Percentiles rank a stretch among this genome's conserved stretches.
Evolutionary conservation across 495 filamentous ascomycete species (phyloP).

Genomic region (Penicillium pulvis): DNA sequence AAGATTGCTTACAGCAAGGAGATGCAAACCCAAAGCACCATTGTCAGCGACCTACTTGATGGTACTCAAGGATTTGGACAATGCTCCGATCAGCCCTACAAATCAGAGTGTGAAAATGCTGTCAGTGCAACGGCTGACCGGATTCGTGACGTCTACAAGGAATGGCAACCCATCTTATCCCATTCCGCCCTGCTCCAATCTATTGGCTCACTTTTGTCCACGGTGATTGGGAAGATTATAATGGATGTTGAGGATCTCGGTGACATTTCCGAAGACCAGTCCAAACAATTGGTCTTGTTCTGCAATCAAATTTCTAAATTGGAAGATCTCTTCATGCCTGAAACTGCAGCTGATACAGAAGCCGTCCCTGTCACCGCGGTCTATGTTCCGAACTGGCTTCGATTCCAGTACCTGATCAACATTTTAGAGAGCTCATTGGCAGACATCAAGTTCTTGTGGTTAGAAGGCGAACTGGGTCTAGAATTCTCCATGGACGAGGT

Average conservation of each 20-base stretch:
- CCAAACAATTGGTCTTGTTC: slow-evolving; percentile 71
- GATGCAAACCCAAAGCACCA: slow-evolving; percentile 80
- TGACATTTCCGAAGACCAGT: slow-evolving; percentile 86
- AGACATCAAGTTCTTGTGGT: slow-evolving; percentile 88
- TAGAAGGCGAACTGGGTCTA: slow-evolving; percentile 78
- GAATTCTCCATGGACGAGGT: slow-evolving; percentile 86
- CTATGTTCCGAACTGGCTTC: slow-evolving; percentile 82
- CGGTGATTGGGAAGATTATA: slow-evolving; percentile 77
- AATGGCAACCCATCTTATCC: slow-evolving; percentile 81
- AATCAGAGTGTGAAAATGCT: slow-evolving; percentile 68
- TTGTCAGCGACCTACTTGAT: slow-evolving; percentile 83
- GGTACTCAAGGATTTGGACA: slow-evolving; percentile 66
- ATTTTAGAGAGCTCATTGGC: slow-evolving; percentile 87
- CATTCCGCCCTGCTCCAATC: slow-evolving; percentile 82
- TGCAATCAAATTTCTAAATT: slow-evolving; percentile 71
- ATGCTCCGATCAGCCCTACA: slow-evolving; percentile 63
- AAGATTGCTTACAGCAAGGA: slow-evolving; percentile 84
- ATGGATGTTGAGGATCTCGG: slow-evolving; percentile 82
- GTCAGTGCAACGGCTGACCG: slow-evolving; percentile 68
- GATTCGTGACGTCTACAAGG: slow-evolving; percentile 65
- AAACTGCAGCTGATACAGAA: slow-evolving; percentile 37
- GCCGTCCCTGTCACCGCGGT: slow-evolving; percentile 68
- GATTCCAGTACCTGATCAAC: slow-evolving; percentile 84
- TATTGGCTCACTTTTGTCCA: slow-evolving; percentile 78
- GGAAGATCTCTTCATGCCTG: slow-evolving; percentile 74